Percentiles rank a stretch among this genome's conserved stretches.
phyloP scores from a whole-genome alignment of 345 rosid genomes.

The Reutealis trisperma region DNA sequence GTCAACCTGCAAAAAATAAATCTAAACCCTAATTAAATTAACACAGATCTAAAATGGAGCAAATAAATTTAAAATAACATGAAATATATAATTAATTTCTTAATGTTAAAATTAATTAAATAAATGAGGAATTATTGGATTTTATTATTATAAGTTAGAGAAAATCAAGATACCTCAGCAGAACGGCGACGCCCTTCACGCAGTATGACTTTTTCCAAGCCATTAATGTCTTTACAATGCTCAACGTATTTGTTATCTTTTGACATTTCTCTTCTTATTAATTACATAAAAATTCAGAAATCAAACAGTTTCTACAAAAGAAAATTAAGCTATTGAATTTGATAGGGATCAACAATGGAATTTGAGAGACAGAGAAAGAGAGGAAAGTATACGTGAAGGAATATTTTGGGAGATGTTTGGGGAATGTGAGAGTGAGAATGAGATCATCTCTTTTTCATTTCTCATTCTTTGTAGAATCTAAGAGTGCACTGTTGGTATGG shows the following conservation, averaged over 20 bases:
- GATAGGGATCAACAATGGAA: too few relatives aligned
- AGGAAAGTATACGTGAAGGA: too few relatives aligned
- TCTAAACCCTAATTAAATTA: conserved; percentile 2
- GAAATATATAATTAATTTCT: neutral
- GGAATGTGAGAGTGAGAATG: too few relatives aligned
- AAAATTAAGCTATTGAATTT: too few relatives aligned
- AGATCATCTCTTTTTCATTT: too few relatives aligned
- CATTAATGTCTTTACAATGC: conserved; percentile 61
- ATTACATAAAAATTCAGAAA: too few relatives aligned
- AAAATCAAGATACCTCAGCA: conserved; percentile 58
- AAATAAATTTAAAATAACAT: neutral
- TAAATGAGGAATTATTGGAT: neutral
- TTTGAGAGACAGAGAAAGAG: too few relatives aligned
- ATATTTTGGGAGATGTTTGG: too few relatives aligned
- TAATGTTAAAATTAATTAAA: neutral
- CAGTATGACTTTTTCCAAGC: conserved; percentile 75
- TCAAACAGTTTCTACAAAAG: too few relatives aligned
- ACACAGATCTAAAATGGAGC: conserved; percentile 1
- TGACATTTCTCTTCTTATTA: conserved; percentile 1
- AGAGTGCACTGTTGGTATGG: too few relatives aligned
- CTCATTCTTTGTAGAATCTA: too few relatives aligned
- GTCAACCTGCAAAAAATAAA: neutral
- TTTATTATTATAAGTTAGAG: neutral
- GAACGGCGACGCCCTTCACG: conserved; percentile 76
- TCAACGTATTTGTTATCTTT: conserved; percentile 30